Base-by-base conservation (phyloP, 2,329 filamentous ascomycete genomes). In the Erysiphe neolycopersici region DNA sequence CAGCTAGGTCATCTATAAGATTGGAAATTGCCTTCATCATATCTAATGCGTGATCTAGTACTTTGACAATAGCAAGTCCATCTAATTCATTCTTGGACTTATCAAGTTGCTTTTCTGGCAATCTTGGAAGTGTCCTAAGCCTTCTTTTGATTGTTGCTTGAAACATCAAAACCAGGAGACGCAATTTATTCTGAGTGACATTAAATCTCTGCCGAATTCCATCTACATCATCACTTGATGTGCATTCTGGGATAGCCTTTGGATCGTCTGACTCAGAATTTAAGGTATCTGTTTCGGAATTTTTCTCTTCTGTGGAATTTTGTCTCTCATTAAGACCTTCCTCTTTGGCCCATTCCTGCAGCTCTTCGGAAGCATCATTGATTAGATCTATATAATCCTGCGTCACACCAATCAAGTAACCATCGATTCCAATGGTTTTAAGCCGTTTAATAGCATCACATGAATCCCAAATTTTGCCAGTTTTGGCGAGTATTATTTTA, bases 291-390 rank as follows among this genome's bases (percentile, higher is more conserved):
- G 59, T 57, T 8, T 53, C 56, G 13, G 66, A 64, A 0, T 72
- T 71, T 1, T 70, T 67, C 45, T 55, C 61, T 42, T 63, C 65
- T 0, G 68, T 58, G 18, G 68, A 64, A 9, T 5, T 26, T 26
- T 26, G 4, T 26, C 22, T 26, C 1, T 73, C 73, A 0, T 73
- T 73, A 3, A 72, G 69, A 0, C 69, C 67, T 10, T 71, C 68
- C 52, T 83, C 78, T 1, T 83, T 79, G 17, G 76, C 73, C 83
- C 85, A 94, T 52, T 87, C 82, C 56, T 83, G 81, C 49, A 94
- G 59, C 61, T 94, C 87, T 48, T 80, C 72, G 51, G 91, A 70
- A 0, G 83, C 79, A 61, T 94, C 87, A 51, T 80, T 71, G 19
- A 94, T 62, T 2, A 79, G 71, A 45, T 80, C 80, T 36, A 73